A percentile compares a stretch with the other conserved stretches of the same genome.
These are phyloP conservation scores for Suhomyces yuchorum DNA, from an alignment of 1,139 yeast species.

Conservation along the genomic window DNA sequence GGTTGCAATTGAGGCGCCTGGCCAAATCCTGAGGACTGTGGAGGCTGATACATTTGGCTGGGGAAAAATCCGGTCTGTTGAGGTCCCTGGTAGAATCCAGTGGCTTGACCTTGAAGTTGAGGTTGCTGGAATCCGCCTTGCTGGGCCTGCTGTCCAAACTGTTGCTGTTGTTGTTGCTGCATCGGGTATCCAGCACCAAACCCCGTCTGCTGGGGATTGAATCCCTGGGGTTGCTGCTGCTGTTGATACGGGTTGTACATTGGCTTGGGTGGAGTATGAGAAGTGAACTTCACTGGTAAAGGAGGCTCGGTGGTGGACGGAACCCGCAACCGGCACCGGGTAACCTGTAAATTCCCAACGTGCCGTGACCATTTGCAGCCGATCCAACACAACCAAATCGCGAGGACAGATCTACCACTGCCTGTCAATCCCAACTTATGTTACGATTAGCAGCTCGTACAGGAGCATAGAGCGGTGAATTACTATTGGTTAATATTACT, in stretches of 20 bases:
- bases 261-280: constrained; percentile 7
- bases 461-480: too few species aligned
- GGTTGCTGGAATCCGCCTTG: constrained; percentile 23
- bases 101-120: constrained; percentile 21
- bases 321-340: constrained; percentile 2
- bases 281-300: not conserved
- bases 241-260: constrained; percentile 52
- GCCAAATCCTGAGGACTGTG: constrained; percentile 23
- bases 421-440: too few species aligned
- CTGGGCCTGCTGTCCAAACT: constrained; percentile 23
- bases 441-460: too few species aligned
- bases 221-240: constrained; percentile 34
- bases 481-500: too few species aligned
- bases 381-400: not conserved
- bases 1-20: constrained; percentile 25
- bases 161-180: constrained; percentile 13
- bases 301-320: constrained; percentile 4
- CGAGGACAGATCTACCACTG: not conserved
- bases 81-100: constrained; percentile 22
- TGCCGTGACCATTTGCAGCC: constrained; percentile 4
- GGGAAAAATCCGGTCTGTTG: constrained; percentile 5
- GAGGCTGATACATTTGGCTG: constrained; percentile 1
- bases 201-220: constrained; percentile 33
- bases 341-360: constrained; percentile 4
- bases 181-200: constrained; percentile 25